A percentile compares a stretch with the other conserved stretches of the same genome.
These are phyloP conservation scores for Pichia phayaonensis DNA, from an alignment of 805 yeast genomes.

Conservation along the genomic window DNA sequence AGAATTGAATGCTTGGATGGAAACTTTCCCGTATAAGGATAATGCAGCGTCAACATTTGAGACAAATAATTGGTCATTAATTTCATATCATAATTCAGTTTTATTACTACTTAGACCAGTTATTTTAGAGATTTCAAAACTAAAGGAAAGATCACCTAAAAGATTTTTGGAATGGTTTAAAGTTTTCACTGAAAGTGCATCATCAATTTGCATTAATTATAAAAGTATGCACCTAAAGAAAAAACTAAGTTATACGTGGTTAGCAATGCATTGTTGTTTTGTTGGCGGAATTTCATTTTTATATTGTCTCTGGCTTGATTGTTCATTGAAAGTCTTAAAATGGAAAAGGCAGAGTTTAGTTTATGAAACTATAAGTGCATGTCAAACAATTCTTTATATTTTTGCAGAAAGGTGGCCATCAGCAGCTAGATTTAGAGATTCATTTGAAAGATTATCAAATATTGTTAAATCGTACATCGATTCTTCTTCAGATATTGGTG, in stretches of 20 bases:
- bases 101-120: constrained; percentile 26
- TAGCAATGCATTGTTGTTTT: constrained; percentile 27
- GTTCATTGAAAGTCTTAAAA: constrained; percentile 17
- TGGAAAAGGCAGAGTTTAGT: constrained; percentile 21
- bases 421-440: constrained; percentile 23
- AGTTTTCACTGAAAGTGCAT: constrained; percentile 26
- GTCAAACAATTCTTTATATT: constrained; percentile 24
- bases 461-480: constrained; percentile 6
- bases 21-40: constrained; percentile 23
- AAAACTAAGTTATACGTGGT: constrained; percentile 25
- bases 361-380: constrained; percentile 26
- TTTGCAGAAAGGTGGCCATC: constrained; percentile 25
- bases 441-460: constrained; percentile 24
- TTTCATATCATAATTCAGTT: constrained; percentile 30
- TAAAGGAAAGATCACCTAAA: constrained; percentile 14
- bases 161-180: constrained; percentile 28
- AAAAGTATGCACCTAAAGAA: constrained; percentile 21
- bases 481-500: not conserved
- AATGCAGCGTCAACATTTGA: constrained; percentile 25
- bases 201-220: constrained; percentile 25
- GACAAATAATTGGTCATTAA: constrained; percentile 27
- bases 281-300: constrained; percentile 27
- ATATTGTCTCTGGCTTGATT: constrained; percentile 28
- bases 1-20: constrained; percentile 29
- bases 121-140: constrained; percentile 17